Conservation (phyloP, 1,139 yeast species). For the Zygoascus meyerae region DNA sequence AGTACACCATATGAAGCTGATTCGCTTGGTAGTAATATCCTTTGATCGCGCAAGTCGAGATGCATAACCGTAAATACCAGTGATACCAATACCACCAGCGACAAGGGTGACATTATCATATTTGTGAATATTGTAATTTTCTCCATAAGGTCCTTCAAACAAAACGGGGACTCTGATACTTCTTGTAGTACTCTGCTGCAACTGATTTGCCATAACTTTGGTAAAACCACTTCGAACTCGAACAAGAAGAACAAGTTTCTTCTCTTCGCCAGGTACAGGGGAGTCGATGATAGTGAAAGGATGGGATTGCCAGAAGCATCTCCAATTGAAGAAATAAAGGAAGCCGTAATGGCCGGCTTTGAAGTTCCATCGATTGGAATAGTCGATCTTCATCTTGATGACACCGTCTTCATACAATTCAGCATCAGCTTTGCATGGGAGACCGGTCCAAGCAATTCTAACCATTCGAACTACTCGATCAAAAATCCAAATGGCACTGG, state of each 20-base stretch:
- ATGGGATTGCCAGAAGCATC: conserved; percentile 54
- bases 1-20: conserved; percentile 20
- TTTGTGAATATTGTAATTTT: conserved; percentile 42
- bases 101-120: conserved; percentile 48
- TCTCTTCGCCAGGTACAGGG: conserved; percentile 18
- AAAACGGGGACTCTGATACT: conserved; percentile 20
- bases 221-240: conserved; percentile 26
- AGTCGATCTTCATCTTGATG: conserved; percentile 27
- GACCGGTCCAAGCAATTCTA: conserved; percentile 39
- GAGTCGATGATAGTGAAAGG: conserved; percentile 55
- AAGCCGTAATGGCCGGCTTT: conserved; percentile 57
- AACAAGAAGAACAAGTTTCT: conserved; percentile 29
- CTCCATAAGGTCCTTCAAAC: conserved; percentile 61
- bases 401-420: conserved; percentile 25
- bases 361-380: conserved; percentile 38
- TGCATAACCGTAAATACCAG: conserved; percentile 39
- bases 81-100: conserved; percentile 66
- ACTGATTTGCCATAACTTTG: conserved; percentile 23
- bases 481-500: conserved; percentile 37
- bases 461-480: conserved; percentile 37
- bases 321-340: conserved; percentile 43
- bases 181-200: conserved; percentile 16
- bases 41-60: conserved; percentile 11
- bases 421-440: conserved; percentile 37
- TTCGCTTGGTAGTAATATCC: conserved; percentile 27